phyloP scores from a whole-genome alignment of 345 rosid species.

The Acer saccharum region DNA sequence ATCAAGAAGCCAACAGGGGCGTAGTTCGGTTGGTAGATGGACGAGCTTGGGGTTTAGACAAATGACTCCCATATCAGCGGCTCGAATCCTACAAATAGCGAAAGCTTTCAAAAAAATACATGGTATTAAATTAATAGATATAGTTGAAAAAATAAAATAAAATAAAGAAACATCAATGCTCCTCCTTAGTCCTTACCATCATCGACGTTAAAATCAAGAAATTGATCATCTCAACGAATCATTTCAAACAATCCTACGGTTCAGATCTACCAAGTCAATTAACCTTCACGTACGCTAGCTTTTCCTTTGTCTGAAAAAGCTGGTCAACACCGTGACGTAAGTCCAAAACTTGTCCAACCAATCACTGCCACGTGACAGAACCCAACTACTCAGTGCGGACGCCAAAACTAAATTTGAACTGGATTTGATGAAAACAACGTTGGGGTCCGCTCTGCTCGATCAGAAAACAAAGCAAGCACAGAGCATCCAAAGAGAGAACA shows the following conservation, averaged over 20 bases:
- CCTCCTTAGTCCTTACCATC: too few species aligned
- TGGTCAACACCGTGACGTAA: conserved; percentile 50
- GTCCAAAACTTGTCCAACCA: conserved; percentile 33
- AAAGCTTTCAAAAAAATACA: too few species aligned
- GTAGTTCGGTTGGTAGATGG: too few species aligned
- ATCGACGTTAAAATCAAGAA: neutral
- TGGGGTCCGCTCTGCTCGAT: conserved; percentile 39
- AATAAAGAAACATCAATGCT: too few species aligned
- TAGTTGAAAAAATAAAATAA: too few species aligned
- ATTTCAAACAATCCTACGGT: conserved; percentile 2
- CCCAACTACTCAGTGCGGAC: conserved; percentile 35
- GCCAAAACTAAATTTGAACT: conserved; percentile 52
- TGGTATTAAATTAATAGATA: too few species aligned
- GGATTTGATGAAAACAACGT: conserved; percentile 31
- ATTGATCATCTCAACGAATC: neutral
- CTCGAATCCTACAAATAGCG: too few species aligned
- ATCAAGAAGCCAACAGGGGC: too few species aligned
- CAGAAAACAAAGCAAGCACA: neutral
- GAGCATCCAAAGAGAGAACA: conserved; percentile 16
- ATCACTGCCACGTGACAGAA: conserved; percentile 36
- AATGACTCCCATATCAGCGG: too few species aligned
- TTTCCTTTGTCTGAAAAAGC: conserved; percentile 19
- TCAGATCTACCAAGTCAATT: neutral
- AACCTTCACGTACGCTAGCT: conserved; percentile 5
- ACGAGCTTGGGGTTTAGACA: too few species aligned